Evolutionary conservation across 2,329 filamentous ascomycete species (phyloP).

Genomic region (Colletotrichum filicis): DNA sequence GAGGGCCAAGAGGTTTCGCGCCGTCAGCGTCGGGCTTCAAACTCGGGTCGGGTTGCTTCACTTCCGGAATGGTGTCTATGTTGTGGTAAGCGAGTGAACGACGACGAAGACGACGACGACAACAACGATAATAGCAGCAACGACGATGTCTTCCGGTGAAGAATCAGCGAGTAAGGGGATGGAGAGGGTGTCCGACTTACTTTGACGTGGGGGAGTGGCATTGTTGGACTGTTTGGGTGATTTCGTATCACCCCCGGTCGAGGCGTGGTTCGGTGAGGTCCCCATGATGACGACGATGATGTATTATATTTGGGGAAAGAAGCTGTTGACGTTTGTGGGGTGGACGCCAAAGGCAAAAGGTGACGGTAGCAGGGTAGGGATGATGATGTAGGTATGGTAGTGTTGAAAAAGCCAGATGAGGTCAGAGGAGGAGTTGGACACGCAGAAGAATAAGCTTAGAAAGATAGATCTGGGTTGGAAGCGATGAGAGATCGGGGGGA

Average conservation of each 20-base stretch:
- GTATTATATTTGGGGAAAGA: conserved; percentile 50
- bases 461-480: not conserved
- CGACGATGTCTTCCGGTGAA: conserved; percentile 18
- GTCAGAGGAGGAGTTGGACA: conserved; percentile 46
- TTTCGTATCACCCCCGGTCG: conserved; percentile 56
- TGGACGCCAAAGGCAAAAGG: conserved; percentile 39
- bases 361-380: conserved; percentile 36
- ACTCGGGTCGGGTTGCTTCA: conserved; percentile 60
- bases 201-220: conserved; percentile 52
- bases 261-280: conserved; percentile 53
- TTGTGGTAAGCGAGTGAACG: conserved; percentile 37
- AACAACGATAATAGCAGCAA: conserved; percentile 27
- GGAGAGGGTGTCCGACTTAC: conserved; percentile 46
- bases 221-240: conserved; percentile 59
- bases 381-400: conserved; percentile 27
- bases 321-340: conserved; percentile 43
- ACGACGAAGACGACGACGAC: conserved; percentile 24
- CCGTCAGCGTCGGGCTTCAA: conserved; percentile 68
- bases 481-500: not conserved
- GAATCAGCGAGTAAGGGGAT: conserved; percentile 29
- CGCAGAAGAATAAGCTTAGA: conserved; percentile 23
- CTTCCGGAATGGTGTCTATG: conserved; percentile 55
- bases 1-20: conserved; percentile 75
- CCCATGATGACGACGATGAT: conserved; percentile 62
- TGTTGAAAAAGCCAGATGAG: conserved; percentile 48